Base-by-base conservation (phyloP, 2,329 filamentous ascomycete species). In the Aureobasidium namibiae region DNA sequence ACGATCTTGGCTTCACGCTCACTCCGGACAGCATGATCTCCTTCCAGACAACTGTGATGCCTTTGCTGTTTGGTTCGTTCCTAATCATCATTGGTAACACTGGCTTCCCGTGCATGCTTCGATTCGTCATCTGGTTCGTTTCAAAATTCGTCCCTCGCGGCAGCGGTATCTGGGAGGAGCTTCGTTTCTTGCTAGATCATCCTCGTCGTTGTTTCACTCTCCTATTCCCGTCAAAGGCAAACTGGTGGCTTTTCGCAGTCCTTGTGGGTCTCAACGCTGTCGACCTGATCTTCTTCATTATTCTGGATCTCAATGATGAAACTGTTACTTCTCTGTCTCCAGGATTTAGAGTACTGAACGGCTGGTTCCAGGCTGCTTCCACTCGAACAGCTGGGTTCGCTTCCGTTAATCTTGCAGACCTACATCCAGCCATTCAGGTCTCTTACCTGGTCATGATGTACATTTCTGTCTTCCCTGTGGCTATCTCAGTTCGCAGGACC, bases 381-480 rank as follows among this genome's bases (percentile, higher is more conserved):
- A 97, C 92, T 1, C 81, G 94, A 69, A 97, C 94, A 0, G 92
- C 94, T 3, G 92, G 94, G 0, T 96, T 96, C 68, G 81, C 88
- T 1, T 89, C 88, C 31, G 83, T 97, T 65, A 90, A 87, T 69
- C 76, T 97, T 39, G 78, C 88, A 1, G 75, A 82, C 0, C 78
- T 99, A 1, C 92, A 97, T 65, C 92, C 94, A 1, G 94, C 89
- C 3, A 90, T 96, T 60, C 92, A 96, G 67, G 90, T 95, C 14
- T 90, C 91, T 24, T 97, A 96, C 75, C 78, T 97, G 73, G 86
- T 97, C 73, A 97, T 97, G 94, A 97, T 97, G 94, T 97, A 97
- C 73, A 96, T 97, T 63, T 96, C 92, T 60, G 89, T 96, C 61
- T 95, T 96, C 66, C 92, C 92, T 5, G 95, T 97, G 66, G 92